Conservation (phyloP, 345 rosid genomes). For the Physaria fendleri region DNA sequence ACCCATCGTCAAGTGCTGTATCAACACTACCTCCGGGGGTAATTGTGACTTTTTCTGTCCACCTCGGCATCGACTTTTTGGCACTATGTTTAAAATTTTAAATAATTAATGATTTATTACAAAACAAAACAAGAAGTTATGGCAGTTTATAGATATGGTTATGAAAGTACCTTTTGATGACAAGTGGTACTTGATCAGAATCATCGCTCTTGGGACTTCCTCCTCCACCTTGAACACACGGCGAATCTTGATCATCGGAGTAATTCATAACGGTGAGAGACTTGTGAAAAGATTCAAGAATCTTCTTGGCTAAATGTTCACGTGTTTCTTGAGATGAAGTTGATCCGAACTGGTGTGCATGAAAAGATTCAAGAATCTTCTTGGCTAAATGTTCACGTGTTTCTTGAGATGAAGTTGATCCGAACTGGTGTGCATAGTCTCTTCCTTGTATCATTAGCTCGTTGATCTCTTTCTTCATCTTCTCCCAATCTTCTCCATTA, state of each 20-base stretch:
- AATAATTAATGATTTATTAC: not conserved
- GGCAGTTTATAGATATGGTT: constrained; percentile 36
- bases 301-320: constrained; percentile 40
- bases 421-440: constrained; percentile 50
- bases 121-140: not conserved
- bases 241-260: constrained; percentile 33
- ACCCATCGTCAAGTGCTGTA: constrained; percentile 77
- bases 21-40: constrained; percentile 46
- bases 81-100: constrained; percentile 15
- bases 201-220: constrained; percentile 66
- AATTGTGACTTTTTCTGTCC: constrained; percentile 51
- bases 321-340: constrained; percentile 43
- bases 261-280: constrained; percentile 47
- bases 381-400: constrained; percentile 36
- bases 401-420: constrained; percentile 42
- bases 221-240: constrained; percentile 36
- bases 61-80: constrained; percentile 49
- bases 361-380: constrained; percentile 44
- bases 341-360: constrained; percentile 39
- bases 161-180: constrained; percentile 29
- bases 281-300: constrained; percentile 52
- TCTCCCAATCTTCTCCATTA: constrained; percentile 52
- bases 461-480: constrained; percentile 36
- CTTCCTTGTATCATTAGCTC: constrained; percentile 56
- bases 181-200: constrained; percentile 43